These are phyloP conservation scores for Endothia cerciana DNA, from an alignment of 2,329 filamentous ascomycete species.

Conservation along the genomic window DNA sequence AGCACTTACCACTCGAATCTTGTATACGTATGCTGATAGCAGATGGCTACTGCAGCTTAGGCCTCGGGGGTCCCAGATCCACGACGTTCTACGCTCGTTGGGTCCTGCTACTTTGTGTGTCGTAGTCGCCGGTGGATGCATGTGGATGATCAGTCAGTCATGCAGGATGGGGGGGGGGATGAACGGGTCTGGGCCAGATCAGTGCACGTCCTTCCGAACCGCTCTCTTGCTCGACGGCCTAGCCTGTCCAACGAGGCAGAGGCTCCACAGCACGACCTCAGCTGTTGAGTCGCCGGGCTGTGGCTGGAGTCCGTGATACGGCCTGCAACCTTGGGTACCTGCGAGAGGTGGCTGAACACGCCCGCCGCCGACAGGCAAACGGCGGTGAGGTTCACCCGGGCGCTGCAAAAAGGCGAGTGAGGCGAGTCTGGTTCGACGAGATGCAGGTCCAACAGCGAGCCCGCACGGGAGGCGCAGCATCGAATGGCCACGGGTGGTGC, in stretches of 20 bases:
- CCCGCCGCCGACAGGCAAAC: background rate
- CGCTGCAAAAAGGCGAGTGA: too few species aligned
- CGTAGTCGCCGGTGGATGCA: background rate
- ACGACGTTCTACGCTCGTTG: background rate
- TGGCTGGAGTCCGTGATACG: background rate
- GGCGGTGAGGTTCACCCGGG: slow-evolving; percentile 8
- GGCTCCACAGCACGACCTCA: background rate
- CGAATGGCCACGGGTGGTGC: slow-evolving; percentile 3
- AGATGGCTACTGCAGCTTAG: too few species aligned
- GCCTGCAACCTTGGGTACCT: too few species aligned
- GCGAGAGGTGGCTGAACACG: too few species aligned
- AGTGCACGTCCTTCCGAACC: background rate
- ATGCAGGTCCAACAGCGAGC: background rate
- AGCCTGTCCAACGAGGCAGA: background rate
- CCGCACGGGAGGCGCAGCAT: background rate
- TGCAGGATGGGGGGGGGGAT: background rate
- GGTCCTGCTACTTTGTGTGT: background rate
- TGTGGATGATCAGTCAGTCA: background rate
- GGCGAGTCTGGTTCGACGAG: background rate
- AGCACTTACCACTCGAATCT: too few species aligned
- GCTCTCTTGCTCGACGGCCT: background rate
- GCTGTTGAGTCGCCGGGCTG: background rate
- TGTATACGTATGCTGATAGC: too few species aligned
- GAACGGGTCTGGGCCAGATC: background rate
- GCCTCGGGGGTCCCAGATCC: background rate